Base-by-base conservation (phyloP, 179 eudicot species). In the Camellia oleifera region DNA sequence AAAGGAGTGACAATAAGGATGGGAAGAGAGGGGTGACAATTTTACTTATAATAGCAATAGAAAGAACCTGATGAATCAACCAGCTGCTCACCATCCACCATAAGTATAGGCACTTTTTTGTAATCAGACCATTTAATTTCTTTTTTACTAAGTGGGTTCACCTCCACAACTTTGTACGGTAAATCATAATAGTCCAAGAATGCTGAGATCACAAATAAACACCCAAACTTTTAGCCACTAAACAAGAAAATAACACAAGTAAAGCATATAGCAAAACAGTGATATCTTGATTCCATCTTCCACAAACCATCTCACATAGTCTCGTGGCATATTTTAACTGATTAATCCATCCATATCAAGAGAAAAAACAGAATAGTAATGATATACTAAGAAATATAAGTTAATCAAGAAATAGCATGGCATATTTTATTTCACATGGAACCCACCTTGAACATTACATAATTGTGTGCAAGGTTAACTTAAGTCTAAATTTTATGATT, bases 111-210 rank as follows among this genome's bases (percentile, higher is more conserved):
- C 78, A 95, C 99, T 86, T 95, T 95, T 88, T 90, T 90, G 90
- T 95, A 93, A 77, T 92, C 99, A 77, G 98, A 95, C 97, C 97
- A 95, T 82, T 94, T 92, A 80, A 94, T 90, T 88, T 93, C 99
- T 84, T 92, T 95, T 86, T 95, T 95, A 86, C 89, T 91, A 60
- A 95, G 84, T 64, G 99, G 99, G 79, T 95, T 92, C 83, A 95
- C 99, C 87, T 95, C 99, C 83, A 95, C 94, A 77, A 95, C 86
- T 87, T 94, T 95, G 93, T 95, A 95, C 5, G 94, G 97, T 66
- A 95, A 86, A 72, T 92, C 90, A 79, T 88, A 86, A 82, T 95
- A 95, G 78, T 95, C 99, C 86, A 95, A 82, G 85, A 93, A 95
- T 72, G 98, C 99, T 95, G 95, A 72, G 45, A 89, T 32, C n/a